A percentile compares a stretch with the other conserved stretches of the same genome.
Conservation (phyloP, 2,329 filamentous ascomycete species). For the Venturiaceae sp. region DNA sequence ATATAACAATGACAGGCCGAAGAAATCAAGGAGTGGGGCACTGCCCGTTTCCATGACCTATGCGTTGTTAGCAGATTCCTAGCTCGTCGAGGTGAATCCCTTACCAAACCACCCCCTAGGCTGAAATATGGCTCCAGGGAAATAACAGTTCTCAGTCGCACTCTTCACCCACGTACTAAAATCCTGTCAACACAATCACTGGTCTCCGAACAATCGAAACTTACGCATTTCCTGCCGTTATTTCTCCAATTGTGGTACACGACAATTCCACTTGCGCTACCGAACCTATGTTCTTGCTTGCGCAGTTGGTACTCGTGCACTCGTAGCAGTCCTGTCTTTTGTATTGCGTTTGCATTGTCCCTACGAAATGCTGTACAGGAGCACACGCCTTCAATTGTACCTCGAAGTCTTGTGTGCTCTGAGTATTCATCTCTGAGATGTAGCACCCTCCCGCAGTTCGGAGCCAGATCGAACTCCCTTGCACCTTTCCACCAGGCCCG, state of each 20-base stretch:
- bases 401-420: neutral
- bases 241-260: neutral
- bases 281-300: neutral
- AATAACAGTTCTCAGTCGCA: neutral
- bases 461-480: neutral
- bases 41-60: no score
- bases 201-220: neutral
- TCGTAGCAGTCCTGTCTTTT: neutral
- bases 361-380: neutral
- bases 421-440: neutral
- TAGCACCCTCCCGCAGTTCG: neutral
- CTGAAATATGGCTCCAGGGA: neutral
- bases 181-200: neutral
- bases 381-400: neutral
- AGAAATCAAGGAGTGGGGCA: no score
- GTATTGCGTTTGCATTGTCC: neutral
- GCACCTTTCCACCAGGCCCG: neutral
- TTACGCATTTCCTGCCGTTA: slow-evolving; percentile 5
- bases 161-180: neutral
- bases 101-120: neutral
- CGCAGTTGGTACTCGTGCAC: neutral
- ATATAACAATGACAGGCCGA: no score
- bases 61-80: no score
- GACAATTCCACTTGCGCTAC: neutral
- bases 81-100: no score